phyloP scores from a whole-genome alignment of 2,329 filamentous ascomycete genomes.

The Trichoderma arundinaceum region DNA sequence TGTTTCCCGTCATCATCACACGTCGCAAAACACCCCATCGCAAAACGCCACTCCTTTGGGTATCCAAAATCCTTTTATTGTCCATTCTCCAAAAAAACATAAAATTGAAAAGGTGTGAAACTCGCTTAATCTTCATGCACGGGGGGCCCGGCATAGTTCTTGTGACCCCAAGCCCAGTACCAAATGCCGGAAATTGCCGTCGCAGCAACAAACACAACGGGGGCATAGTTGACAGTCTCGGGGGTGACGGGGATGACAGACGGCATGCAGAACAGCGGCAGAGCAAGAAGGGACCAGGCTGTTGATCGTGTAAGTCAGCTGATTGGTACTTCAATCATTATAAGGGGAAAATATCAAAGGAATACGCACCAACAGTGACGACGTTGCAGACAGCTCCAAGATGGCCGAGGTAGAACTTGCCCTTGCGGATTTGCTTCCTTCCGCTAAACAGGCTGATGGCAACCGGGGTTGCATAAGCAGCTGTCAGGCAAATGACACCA shows the following conservation, averaged over 20 bases:
- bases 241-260: constrained; percentile 63
- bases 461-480: constrained; percentile 71
- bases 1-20: constrained; percentile 19
- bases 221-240: constrained; percentile 72
- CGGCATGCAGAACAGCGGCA: constrained; percentile 78
- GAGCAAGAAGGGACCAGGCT: constrained; percentile 71
- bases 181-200: constrained; percentile 64
- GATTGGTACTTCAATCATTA: neutral
- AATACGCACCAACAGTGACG: constrained; percentile 64
- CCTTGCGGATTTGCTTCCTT: constrained; percentile 62
- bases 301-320: constrained; percentile 22
- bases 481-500: constrained; percentile 71
- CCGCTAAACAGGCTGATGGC: constrained; percentile 66
- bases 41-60: constrained; percentile 21
- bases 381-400: constrained; percentile 68
- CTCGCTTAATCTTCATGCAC: constrained; percentile 46
- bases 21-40: neutral
- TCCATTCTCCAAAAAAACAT: neutral
- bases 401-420: constrained; percentile 65
- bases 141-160: constrained; percentile 70
- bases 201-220: constrained; percentile 74
- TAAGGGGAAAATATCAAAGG: neutral
- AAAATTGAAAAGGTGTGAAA: neutral
- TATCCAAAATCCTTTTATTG: constrained; percentile 15
- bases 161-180: constrained; percentile 73